Evolutionary conservation across 768 basidiomycete species (phyloP).

Genomic region (Hericium coralloides): DNA sequence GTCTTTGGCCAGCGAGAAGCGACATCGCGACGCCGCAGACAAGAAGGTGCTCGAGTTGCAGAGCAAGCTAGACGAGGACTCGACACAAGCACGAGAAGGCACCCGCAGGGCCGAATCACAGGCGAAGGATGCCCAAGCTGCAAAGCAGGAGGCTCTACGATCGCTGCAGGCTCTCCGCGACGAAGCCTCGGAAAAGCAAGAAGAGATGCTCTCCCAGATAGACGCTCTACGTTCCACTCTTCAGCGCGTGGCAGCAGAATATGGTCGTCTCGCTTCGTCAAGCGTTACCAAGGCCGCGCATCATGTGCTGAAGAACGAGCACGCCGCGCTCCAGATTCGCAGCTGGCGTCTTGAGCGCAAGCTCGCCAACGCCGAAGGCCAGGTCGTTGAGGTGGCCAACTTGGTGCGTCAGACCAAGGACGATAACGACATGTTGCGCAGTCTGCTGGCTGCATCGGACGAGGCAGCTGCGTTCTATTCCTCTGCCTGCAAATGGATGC

Average conservation of each 20-base stretch:
- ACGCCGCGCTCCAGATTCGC: constrained; percentile 34
- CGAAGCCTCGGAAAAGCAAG: constrained; percentile 30
- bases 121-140: constrained; percentile 28
- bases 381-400: constrained; percentile 54
- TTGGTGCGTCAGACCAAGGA: constrained; percentile 52
- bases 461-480: constrained; percentile 12
- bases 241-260: constrained; percentile 39
- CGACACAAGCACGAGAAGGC: constrained; percentile 24
- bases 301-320: constrained; percentile 17
- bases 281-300: constrained; percentile 17
- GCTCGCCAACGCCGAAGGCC: constrained; percentile 56
- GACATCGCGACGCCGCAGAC: constrained; percentile 40
- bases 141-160: constrained; percentile 26
- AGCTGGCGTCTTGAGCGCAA: constrained; percentile 55
- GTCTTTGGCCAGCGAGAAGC: constrained; percentile 38
- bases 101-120: constrained; percentile 27
- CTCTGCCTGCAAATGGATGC: constrained; percentile 2
- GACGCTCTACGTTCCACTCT: constrained; percentile 41
- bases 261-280: constrained; percentile 23
- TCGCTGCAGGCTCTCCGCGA: constrained; percentile 24
- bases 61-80: constrained; percentile 34
- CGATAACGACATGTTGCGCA: constrained; percentile 35
- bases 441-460: constrained; percentile 16
- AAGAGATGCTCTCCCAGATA: constrained; percentile 39
- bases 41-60: constrained; percentile 32